Evolutionary conservation across 768 basidiomycete species (phyloP), one percentile per base, ranked within the genome.

Genomic region (Wakefieldia striispora): DNA sequence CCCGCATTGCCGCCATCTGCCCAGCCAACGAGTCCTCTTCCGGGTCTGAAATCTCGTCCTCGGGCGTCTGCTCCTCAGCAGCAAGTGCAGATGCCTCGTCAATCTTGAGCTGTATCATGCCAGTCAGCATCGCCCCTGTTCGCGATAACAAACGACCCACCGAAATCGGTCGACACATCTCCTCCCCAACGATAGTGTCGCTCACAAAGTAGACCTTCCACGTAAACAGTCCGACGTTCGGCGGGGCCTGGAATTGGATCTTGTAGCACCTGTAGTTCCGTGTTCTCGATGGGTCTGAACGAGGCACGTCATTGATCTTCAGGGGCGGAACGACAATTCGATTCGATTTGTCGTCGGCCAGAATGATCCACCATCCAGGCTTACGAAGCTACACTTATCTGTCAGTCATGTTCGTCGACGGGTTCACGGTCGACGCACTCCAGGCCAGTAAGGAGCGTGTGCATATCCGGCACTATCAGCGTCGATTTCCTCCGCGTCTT

Each of bases 11-110:
- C 6, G 95, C 94, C 91, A 98, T 95, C 75, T 99, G 97, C 8
- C 97, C 97, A 5, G 94, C 97, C 44, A 98, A 72, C 21, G 88
- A 81, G 68, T 98, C 97, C 68, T 98, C 97, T 26, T 98, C 97
- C 0, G 97, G 97, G 42, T 98, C 97, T 0, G 94, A 97, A 55
- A 98, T 99, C 51, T 97, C 95, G 62, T 97, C 94, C 31, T 95
- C 95, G 19, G 72, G 72, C 24, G 71, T 78, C 48, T 78, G 73
- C 35, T 86, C 86, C 6, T 84, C 83, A 0, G 72, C 72, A 11
- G 65, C 73, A 16, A 86, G 70, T 1, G 74, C 74, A 10, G 84
- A 76, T 4, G 80, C 71, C 36, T 91, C 86, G 45, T 94, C 90
- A 29, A 97, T 86, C 64, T 87, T 86, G 53, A 97, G 82, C 91